Evolutionary conservation across 1,139 yeast species (phyloP).

Genomic region (Kazachstania sp.): DNA sequence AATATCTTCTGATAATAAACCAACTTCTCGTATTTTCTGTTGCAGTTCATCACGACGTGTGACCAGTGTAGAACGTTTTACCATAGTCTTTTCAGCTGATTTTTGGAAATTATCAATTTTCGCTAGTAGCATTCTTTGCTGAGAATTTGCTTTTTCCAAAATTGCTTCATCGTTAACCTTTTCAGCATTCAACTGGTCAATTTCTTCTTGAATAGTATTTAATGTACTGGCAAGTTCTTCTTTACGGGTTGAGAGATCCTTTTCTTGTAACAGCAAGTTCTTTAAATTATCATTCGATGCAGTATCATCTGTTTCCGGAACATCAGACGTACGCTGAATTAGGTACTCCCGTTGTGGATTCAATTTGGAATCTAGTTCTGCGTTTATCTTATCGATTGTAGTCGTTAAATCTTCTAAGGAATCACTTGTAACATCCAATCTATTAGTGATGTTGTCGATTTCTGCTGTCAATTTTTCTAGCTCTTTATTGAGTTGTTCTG

Average conservation of each 20-base stretch:
- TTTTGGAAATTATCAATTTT: slow-evolving; percentile 58
- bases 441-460: slow-evolving; percentile 37
- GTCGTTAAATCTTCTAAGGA: slow-evolving; percentile 44
- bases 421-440: slow-evolving; percentile 38
- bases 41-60: slow-evolving; percentile 66
- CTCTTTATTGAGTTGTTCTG: slow-evolving; percentile 38
- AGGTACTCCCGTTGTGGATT: slow-evolving; percentile 34
- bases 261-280: slow-evolving; percentile 8
- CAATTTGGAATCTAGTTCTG: slow-evolving; percentile 52
- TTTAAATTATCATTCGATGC: slow-evolving; percentile 33
- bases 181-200: slow-evolving; percentile 24
- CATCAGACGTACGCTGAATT: slow-evolving; percentile 12
- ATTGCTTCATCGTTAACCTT: slow-evolving; percentile 34
- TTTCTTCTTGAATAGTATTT: slow-evolving; percentile 21
- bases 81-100: slow-evolving; percentile 54
- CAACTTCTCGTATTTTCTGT: slow-evolving; percentile 69
- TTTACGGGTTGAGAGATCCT: slow-evolving; percentile 13
- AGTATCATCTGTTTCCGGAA: slow-evolving; percentile 17
- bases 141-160: slow-evolving; percentile 45
- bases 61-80: slow-evolving; percentile 53
- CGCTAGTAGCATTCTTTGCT: slow-evolving; percentile 46
- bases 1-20: slow-evolving; percentile 83
- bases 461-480: slow-evolving; percentile 36
- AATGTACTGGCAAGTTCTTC: slow-evolving; percentile 33
- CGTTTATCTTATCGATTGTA: slow-evolving; percentile 41